A percentile compares a stretch with the other conserved stretches of the same genome.
Evolutionary conservation across 2,329 filamentous ascomycete genomes (phyloP).

Genomic region (Apiospora arundinis): DNA sequence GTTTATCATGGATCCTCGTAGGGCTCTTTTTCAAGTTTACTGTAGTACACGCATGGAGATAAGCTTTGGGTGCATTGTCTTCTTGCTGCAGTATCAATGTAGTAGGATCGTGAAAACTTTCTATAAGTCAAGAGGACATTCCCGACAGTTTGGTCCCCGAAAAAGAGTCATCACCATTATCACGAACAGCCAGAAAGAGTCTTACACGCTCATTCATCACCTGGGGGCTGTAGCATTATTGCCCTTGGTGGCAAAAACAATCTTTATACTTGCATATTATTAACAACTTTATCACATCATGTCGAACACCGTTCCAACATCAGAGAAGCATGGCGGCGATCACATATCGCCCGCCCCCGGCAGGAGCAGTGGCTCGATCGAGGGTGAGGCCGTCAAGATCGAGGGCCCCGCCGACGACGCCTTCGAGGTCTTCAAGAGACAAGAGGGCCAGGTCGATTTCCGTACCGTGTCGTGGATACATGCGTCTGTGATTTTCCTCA

Average conservation of each 20-base stretch:
- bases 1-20: neutral
- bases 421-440: slow-evolving; percentile 53
- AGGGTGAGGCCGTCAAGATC: slow-evolving; percentile 30
- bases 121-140: slow-evolving; percentile 3
- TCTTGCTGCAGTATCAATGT: neutral
- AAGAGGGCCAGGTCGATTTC: slow-evolving; percentile 51
- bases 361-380: slow-evolving; percentile 32
- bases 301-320: neutral
- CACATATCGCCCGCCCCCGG: slow-evolving; percentile 30
- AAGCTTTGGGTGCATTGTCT: neutral
- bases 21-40: neutral
- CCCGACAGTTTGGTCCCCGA: slow-evolving; percentile 1
- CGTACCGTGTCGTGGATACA: slow-evolving; percentile 55
- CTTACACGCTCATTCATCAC: neutral
- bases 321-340: slow-evolving; percentile 27
- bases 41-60: neutral
- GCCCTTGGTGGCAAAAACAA: neutral
- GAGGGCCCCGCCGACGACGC: slow-evolving; percentile 34
- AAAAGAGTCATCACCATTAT: neutral
- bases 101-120: neutral
- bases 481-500: slow-evolving; percentile 54
- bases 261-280: neutral
- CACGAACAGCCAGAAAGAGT: neutral
- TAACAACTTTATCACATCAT: neutral
- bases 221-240: neutral